A percentile compares a stretch with the other conserved stretches of the same genome.
Conservation (phyloP, 495 filamentous ascomycete species). For the Ramalina intermedia region DNA sequence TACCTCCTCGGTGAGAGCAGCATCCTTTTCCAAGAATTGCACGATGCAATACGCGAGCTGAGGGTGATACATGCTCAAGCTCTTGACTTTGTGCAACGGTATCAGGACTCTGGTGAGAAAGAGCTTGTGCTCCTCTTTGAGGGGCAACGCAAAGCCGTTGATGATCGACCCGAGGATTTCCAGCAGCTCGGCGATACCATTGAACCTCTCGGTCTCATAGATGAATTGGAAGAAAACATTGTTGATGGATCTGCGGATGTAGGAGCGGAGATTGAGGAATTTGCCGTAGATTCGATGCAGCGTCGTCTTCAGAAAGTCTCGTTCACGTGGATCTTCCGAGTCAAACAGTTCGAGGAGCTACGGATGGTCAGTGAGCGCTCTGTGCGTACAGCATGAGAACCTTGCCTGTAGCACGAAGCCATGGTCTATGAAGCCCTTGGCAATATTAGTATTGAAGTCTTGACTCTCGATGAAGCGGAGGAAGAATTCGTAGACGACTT, state of each 20-base stretch:
- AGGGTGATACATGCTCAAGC: slow-evolving; percentile 98
- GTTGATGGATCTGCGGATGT: slow-evolving; percentile 96
- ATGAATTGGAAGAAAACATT: slow-evolving; percentile 99
- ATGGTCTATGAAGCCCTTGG: slow-evolving; percentile 98
- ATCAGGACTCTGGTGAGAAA: slow-evolving; percentile 90
- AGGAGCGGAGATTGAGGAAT: slow-evolving; percentile 93
- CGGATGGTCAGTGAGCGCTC: slow-evolving; percentile 7
- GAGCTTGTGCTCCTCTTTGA: slow-evolving; percentile 98
- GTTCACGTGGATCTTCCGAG: slow-evolving; percentile 92
- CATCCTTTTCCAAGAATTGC: slow-evolving; percentile 97
- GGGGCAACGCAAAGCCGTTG: slow-evolving; percentile 91
- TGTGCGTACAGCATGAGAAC: not conserved
- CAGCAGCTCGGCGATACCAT: slow-evolving; percentile 90
- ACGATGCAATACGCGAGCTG: slow-evolving; percentile 98
- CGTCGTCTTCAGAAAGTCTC: slow-evolving; percentile 97
- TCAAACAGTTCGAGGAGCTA: slow-evolving; percentile 94
- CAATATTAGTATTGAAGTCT: slow-evolving; percentile 99
- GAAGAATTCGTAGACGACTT: slow-evolving; percentile 99
- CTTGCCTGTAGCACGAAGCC: slow-evolving; percentile 83
- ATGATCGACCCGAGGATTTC: slow-evolving; percentile 98
- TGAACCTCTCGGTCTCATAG: slow-evolving; percentile 97
- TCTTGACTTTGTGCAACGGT: slow-evolving; percentile 95
- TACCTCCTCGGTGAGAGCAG: slow-evolving; percentile 91
- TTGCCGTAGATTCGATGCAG: slow-evolving; percentile 98
- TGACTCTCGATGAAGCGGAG: slow-evolving; percentile 97